Percentiles rank a stretch among this genome's conserved stretches.
These are phyloP conservation scores for Ganoderma sinense DNA, from an alignment of 1,284 basidiomycete genomes.

Conservation along the genomic window DNA sequence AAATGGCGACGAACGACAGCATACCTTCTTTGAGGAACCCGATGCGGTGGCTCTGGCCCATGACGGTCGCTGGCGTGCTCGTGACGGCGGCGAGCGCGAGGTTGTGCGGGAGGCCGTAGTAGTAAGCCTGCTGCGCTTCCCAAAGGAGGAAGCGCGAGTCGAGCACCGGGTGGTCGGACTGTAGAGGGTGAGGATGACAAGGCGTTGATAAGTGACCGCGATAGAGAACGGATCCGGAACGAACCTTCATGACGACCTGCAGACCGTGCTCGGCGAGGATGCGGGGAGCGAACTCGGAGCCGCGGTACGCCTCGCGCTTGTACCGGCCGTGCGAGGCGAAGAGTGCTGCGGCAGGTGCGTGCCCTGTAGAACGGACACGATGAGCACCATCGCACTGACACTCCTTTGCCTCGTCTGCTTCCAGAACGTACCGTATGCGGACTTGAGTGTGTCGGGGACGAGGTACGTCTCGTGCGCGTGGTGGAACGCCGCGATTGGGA, in stretches of 20 bases:
- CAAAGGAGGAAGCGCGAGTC: slow-evolving; percentile 83
- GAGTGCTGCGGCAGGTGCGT: slow-evolving; percentile 78
- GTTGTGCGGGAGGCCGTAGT: slow-evolving; percentile 69
- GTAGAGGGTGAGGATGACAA: no score
- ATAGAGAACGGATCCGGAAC: no score
- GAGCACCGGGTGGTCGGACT: slow-evolving; percentile 79
- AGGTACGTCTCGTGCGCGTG: slow-evolving; percentile 90
- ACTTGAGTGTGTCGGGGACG: slow-evolving; percentile 80
- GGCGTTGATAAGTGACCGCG: no score
- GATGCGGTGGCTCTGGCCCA: slow-evolving; percentile 85
- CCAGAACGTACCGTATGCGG: slow-evolving; percentile 55
- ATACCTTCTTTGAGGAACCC: slow-evolving; percentile 74
- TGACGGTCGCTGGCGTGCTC: slow-evolving; percentile 75
- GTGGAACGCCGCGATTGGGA: slow-evolving; percentile 85
- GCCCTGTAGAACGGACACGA: slow-evolving; percentile 28
- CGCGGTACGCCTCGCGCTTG: slow-evolving; percentile 88
- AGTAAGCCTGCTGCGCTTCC: slow-evolving; percentile 90
- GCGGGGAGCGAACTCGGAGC: slow-evolving; percentile 85
- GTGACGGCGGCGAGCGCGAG: slow-evolving; percentile 79
- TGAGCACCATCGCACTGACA: slow-evolving; percentile 62
- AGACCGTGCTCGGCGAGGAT: slow-evolving; percentile 83
- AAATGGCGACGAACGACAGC: no score
- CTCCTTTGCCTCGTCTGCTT: no score
- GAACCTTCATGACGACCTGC: slow-evolving; percentile 80
- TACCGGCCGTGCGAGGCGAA: slow-evolving; percentile 70